Conservation (phyloP, 139 green algal genomes). For the Volvox reticuliferus region DNA sequence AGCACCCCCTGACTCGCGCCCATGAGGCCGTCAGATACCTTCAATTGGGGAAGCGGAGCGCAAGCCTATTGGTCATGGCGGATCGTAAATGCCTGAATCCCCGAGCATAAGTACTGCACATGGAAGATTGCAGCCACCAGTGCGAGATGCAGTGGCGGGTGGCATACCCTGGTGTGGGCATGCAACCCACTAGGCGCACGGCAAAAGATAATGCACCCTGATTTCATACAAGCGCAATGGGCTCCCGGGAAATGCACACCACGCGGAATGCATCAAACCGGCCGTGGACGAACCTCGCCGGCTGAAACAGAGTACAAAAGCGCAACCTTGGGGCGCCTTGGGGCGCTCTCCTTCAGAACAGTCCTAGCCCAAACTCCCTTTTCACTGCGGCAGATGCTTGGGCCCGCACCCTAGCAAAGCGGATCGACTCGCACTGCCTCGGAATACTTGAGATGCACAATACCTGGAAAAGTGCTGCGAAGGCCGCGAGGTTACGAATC, state of each 20-base stretch:
- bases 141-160: no score
- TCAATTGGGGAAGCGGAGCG: not conserved
- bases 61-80: not conserved
- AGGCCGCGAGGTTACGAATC: slow-evolving; percentile 37
- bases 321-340: no score
- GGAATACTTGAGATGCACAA: not conserved
- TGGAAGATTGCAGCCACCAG: not conserved
- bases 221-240: no score
- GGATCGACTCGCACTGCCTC: not conserved
- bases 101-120: no score
- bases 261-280: not conserved
- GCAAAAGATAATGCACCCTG: no score
- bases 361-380: no score
- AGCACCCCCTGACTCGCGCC: slow-evolving; percentile 55
- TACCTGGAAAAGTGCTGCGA: slow-evolving; percentile 62
- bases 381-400: no score
- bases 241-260: no score
- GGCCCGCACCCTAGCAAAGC: not conserved
- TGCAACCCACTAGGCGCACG: no score
- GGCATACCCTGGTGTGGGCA: no score
- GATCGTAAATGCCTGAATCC: not conserved
- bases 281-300: not conserved
- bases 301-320: not conserved
- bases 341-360: no score
- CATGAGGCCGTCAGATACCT: slow-evolving; percentile 61